phyloP scores from a whole-genome alignment of 1,139 yeast species.

The Kodamaea ohmeri region DNA sequence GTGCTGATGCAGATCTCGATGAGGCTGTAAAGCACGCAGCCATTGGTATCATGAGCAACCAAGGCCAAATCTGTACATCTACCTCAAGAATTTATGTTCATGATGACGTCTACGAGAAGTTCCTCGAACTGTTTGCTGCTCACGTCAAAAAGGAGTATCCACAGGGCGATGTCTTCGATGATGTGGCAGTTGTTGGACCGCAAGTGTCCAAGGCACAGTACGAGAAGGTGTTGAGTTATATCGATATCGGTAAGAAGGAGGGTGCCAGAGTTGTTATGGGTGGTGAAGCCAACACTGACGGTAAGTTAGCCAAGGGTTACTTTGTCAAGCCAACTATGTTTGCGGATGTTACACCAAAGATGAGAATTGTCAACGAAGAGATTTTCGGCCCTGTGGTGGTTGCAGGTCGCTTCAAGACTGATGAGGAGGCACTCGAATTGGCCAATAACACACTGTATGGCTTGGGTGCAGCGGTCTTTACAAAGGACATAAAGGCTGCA shows the following conservation, averaged over 20 bases:
- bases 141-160: conserved; percentile 41
- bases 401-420: conserved; percentile 49
- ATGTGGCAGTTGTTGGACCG: conserved; percentile 69
- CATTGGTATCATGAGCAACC: conserved; percentile 76
- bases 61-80: conserved; percentile 51
- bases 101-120: conserved; percentile 43
- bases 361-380: conserved; percentile 57
- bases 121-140: conserved; percentile 42
- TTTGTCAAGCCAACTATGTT: conserved; percentile 54
- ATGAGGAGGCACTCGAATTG: conserved; percentile 49
- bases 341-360: conserved; percentile 49
- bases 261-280: conserved; percentile 53
- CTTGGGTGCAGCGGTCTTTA: conserved; percentile 41
- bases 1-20: conserved; percentile 73
- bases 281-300: conserved; percentile 40
- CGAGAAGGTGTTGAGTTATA: conserved; percentile 54
- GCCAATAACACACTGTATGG: conserved; percentile 58
- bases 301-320: conserved; percentile 42
- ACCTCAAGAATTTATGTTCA: conserved; percentile 48
- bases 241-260: conserved; percentile 53
- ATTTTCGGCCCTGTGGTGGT: conserved; percentile 61
- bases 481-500: conserved; percentile 32
- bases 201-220: conserved; percentile 69
- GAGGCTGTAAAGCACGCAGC: conserved; percentile 86
- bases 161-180: conserved; percentile 59